Evolutionary conservation across 768 basidiomycete species (phyloP), one percentile per base, ranked within the genome.

Genomic region (Auriscalpium orientale): DNA sequence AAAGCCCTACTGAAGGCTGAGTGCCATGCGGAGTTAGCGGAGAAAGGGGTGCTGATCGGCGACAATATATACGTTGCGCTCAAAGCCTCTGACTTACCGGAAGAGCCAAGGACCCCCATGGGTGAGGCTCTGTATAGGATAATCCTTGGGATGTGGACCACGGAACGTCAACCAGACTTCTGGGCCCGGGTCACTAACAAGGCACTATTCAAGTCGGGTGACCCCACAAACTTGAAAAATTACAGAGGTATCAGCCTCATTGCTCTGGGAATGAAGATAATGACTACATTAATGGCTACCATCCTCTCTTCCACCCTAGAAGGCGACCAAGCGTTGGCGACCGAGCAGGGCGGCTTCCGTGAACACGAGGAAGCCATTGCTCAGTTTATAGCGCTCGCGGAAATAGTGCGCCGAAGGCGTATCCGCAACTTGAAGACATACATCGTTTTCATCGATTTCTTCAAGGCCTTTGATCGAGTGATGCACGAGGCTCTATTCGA

Each of bases 171-270:
- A 40, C 55, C 28, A 8, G 8, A 13, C 20, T 40, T 21, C 5
- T 61, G 60, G 62, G 28, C 33, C 13, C 56, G 62, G 11, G 57
- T 62, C 2, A 21, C 49, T 10, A 53, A 62, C 4, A 15, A 21
- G 3, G 54, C 47, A n/a, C 40, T 62, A 6, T 53, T 55, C 18
- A 63, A 63, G 22, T 36, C 34, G n/a, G 56, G 62, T 6, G 54
- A 63, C 38, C 45, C 53, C 7, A 55, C 62, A 21, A 8, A 45
- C 1, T 18, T 58, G 4, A 53, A 52, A 1, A 58, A 60, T 37
- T 63, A 63, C 36, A 11, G 57, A 34, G 51, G 62, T 0, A 61
- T 63, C 7, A 63, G 59, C 13, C 34, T 63, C 7, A 61, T 63
- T 1, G 51, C 48, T 4, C 47, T 54, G 13, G 52, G 45, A 49